Base-by-base conservation (phyloP, 2,329 filamentous ascomycete species). In the Diaporthe capsici region DNA sequence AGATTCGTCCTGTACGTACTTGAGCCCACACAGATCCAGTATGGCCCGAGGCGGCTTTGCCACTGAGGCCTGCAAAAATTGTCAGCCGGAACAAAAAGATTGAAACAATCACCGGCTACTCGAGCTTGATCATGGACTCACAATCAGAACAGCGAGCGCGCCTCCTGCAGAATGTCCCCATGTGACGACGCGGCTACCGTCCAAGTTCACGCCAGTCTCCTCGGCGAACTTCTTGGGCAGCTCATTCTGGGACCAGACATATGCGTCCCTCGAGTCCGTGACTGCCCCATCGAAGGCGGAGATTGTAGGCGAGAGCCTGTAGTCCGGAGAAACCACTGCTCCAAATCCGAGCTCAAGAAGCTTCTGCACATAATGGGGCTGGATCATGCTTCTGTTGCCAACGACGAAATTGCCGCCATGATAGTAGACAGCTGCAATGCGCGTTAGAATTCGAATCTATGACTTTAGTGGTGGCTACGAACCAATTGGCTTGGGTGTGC, bases 111-210 rank as follows among this genome's bases (percentile, higher is more conserved):
- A 12, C 8, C 8, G 57, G 17, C 20, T 20, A 3, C 17, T 57
- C 28, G 6, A 12, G 31, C 20, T n/a, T 22, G 2, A 22, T 60
- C 20, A n/a, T 60, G 57, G 8, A 60, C 57, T 37, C 31, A 60
- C 57, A 60, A 37, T 22, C 2, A 60, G 34, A n/a, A 60, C 28
- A n/a, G 57, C 57, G 4, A 60, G 31, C 31, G 57, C 57, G 28
- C 57, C 57, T 37, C 57, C 57, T n/a, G 57, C 57, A 3, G 57
- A 60, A 37, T 60, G 57, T 60, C 57, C 57, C 57, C 57, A 60
- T 4, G 57, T 60, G 17, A 60, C 57, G 20, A 60, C 20, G 31
- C 57, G 57, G 5, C 22, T 9, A 34, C 28, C 17, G 9, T 60
- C 57, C 57, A 60, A n/a, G 4, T n/a, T 60, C 17, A 60, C 57